These are phyloP conservation scores for Luffa aegyptiaca DNA, from an alignment of 306 rosid genomes.

Conservation along the genomic window DNA sequence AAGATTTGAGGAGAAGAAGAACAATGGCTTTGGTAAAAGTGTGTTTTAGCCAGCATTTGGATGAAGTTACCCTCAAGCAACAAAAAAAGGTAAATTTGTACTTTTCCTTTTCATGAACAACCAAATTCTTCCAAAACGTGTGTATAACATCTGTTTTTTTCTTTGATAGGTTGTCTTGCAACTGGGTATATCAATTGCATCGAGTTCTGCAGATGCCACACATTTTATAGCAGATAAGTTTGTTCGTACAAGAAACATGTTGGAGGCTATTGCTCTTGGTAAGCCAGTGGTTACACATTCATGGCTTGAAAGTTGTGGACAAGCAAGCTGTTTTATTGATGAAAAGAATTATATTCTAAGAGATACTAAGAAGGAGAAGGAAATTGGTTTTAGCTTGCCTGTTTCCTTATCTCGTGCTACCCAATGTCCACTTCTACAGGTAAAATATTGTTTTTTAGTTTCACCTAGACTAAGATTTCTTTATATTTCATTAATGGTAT, in stretches of 20 bases:
- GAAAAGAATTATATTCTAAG: slow-evolving; percentile 71
- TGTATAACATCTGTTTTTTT: slow-evolving; percentile 20
- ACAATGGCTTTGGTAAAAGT: slow-evolving; percentile 58
- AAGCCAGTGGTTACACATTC: slow-evolving; percentile 84
- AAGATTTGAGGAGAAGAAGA: slow-evolving; percentile 75
- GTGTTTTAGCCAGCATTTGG: slow-evolving; percentile 78
- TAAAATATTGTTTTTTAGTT: slow-evolving; percentile 5
- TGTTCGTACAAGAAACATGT: slow-evolving; percentile 84
- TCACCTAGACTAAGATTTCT: not conserved
- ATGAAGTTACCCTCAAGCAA: slow-evolving; percentile 53
- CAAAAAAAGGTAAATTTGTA: slow-evolving; percentile 65
- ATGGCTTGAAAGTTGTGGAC: slow-evolving; percentile 94
- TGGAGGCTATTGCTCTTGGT: slow-evolving; percentile 86
- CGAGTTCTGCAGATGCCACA: slow-evolving; percentile 71
- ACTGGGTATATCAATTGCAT: slow-evolving; percentile 62
- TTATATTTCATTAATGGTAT: not conserved
- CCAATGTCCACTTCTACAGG: slow-evolving; percentile 64
- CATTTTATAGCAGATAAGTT: slow-evolving; percentile 90
- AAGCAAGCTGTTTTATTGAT: slow-evolving; percentile 81
- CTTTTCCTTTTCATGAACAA: not conserved
- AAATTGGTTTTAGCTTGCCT: slow-evolving; percentile 77
- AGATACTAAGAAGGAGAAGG: slow-evolving; percentile 86
- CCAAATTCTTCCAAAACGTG: slow-evolving; percentile 9
- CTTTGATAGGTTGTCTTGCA: slow-evolving; percentile 43
- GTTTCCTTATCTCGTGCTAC: slow-evolving; percentile 61